Evolutionary conservation across 306 rosid genomes (phyloP).

Genomic region (Nissolia schottii): DNA sequence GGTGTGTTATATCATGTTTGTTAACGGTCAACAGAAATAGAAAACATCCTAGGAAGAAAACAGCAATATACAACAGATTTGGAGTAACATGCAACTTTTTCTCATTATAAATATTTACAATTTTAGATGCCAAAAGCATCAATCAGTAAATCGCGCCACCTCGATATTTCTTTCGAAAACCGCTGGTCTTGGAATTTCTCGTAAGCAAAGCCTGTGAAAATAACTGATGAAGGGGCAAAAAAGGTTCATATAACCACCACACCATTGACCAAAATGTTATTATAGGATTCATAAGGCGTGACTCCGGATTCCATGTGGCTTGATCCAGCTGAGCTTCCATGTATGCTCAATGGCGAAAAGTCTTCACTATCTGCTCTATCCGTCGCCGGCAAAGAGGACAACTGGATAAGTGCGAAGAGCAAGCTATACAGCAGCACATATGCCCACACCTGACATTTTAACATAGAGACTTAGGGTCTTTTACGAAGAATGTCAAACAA

Average conservation of each 20-base stretch:
- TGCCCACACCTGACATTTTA: constrained; percentile 84
- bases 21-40: not conserved
- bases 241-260: not conserved
- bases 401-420: constrained; percentile 78
- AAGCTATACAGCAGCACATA: constrained; percentile 90
- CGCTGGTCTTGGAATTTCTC: constrained; percentile 1
- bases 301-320: not conserved
- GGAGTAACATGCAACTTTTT: not conserved
- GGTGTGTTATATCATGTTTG: not conserved
- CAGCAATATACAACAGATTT: not conserved
- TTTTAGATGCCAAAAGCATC: constrained; percentile 21
- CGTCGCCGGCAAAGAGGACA: constrained; percentile 93
- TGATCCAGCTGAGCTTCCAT: not conserved
- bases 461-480: constrained; percentile 10
- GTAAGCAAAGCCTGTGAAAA: constrained; percentile 11
- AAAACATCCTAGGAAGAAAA: not conserved
- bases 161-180: not conserved
- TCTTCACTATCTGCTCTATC: constrained; percentile 80
- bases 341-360: constrained; percentile 71
- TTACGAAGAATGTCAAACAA: not conserved
- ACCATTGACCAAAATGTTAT: constrained; percentile 12
- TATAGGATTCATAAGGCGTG: constrained; percentile 14
- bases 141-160: not conserved
- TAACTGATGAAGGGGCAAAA: not conserved
- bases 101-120: constrained; percentile 33